These are phyloP conservation scores for Setaria viridis DNA, from an alignment of 202 grass and related monocot genomes.

Conservation along the genomic window DNA sequence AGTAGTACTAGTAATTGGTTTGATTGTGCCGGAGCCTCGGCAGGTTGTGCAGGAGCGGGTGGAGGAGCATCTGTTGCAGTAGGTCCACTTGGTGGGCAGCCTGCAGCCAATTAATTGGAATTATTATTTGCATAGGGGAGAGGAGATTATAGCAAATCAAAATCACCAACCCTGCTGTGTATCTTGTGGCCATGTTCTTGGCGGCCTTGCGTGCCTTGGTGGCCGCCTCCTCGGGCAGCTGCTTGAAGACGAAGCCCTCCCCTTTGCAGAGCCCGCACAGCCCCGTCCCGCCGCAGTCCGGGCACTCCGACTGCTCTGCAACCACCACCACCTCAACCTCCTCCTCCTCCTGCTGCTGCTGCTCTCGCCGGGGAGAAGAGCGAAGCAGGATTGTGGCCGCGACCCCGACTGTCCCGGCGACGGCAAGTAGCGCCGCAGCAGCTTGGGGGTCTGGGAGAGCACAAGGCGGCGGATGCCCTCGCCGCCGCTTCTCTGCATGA, in stretches of 20 bases:
- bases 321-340: too few relatives aligned
- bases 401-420: conserved; percentile 35
- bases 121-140: too few relatives aligned
- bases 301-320: not conserved
- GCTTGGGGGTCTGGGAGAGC: conserved; percentile 35
- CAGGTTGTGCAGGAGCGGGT: conserved; percentile 55
- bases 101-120: not conserved
- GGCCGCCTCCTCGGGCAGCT: conserved; percentile 56
- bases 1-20: too few relatives aligned
- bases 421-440: conserved; percentile 12
- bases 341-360: too few relatives aligned
- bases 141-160: too few relatives aligned
- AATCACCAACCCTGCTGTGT: conserved; percentile 36
- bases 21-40: conserved; percentile 46
- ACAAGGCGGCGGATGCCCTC: not conserved
- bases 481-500: not conserved
- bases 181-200: conserved; percentile 75
- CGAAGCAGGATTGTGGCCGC: conserved; percentile 38
- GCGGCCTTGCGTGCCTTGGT: conserved; percentile 61
- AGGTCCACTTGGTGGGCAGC: conserved; percentile 64
- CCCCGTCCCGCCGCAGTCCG: conserved; percentile 59
- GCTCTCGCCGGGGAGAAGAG: not conserved
- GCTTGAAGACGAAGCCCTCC: conserved; percentile 79
- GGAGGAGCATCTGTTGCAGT: conserved; percentile 63
- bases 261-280: conserved; percentile 75